Base-by-base conservation (phyloP, 495 filamentous ascomycete species). In the Penicillium bialowiezense region DNA sequence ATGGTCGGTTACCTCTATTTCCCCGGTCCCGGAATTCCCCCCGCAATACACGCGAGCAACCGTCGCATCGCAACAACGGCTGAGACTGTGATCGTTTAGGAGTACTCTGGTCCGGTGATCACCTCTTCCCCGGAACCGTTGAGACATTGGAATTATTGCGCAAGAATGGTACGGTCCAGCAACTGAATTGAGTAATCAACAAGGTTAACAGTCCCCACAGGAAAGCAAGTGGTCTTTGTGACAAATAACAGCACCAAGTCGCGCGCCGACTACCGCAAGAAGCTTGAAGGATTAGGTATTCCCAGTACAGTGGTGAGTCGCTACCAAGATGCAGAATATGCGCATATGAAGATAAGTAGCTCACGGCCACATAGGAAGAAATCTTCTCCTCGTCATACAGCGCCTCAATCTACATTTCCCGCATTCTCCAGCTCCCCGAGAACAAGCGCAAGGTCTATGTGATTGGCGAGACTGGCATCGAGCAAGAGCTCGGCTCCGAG, bases 211-310 rank as follows among this genome's bases (percentile, higher is more conserved):
- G n/a, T 7, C 14, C 26, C 9, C 28, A 17, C 52, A 93, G 91
- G 89, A 45, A 99, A 99, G 67, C 88, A 85, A 68, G 74, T 93
- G 14, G 84, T 99, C 50, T 99, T 99, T 64, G 93, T 99, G 37
- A 97, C 93, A 3, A 99, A 99, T 69, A 99, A 99, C 77, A 95
- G 89, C 64, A 97, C 93, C 21, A 97, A 97, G 65, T 96, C 92
- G 14, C 88, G 93, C 14, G 77, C 81, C 19, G 89, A 95, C 59
- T 97, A 97, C 69, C 83, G 85, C 65, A 91, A 91, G 71, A 97
- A 97, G 57, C 81, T 98, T 38, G 82, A 85, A n/a, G 69, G 63
- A 18, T 73, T 96, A 58, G 89, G 88, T 1, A 96, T 98, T 50
- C 86, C 88, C 0, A 83, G 83, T 53, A 75, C 77, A 42, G 80